Evolutionary conservation across 2,329 filamentous ascomycete species (phyloP), one percentile per base, ranked within the genome.

Genomic region (Ascochyta viciae-villosae): DNA sequence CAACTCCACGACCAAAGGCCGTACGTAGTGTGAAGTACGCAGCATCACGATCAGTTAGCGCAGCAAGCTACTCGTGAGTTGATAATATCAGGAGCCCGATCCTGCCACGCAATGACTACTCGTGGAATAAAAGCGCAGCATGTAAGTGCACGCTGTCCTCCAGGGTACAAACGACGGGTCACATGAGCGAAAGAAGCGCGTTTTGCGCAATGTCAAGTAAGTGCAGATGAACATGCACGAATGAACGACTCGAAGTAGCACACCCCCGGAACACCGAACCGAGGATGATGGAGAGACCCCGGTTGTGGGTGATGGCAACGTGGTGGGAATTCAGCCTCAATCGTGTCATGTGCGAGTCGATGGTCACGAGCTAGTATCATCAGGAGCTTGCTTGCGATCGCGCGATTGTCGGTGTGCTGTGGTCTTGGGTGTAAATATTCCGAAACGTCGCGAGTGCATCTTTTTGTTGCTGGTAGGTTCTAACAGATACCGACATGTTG

Each of bases 121-220:
- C 38, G 46, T 49, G 46, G 37, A 19, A 15, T 19, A 10, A 15
- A 41, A 16, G 26, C 9, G 16, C 38, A 31, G 29, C 31, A 10
- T 24, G 31, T 23, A 3, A 43, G 41, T 10, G 27, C 41, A 50
- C 40, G 13, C 19, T 29, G 24, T n/a, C 15, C 15, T 13, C 26
- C 42, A 13, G 42, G 40, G 22, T 50, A 34, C 37, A 50, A 23
- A 26, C 10, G 6, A 15, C n/a, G 46, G 22, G 47, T 42, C 53
- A 56, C 53, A 56, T 50, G 46, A 50, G 40, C 38, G 22, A 6
- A n/a, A 31, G 22, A 50, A 42, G 41, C 53, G 53, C 53, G 53
- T 23, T 41, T 22, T 13, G 53, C 53, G 53, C 41, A 41, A 29
- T 39, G 29, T 37, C 34, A 38, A 27, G 34, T 19, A 24, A 16